Evolutionary conservation across 2,329 filamentous ascomycete genomes (phyloP).

Genomic region (Parascedosporium putredinis): DNA sequence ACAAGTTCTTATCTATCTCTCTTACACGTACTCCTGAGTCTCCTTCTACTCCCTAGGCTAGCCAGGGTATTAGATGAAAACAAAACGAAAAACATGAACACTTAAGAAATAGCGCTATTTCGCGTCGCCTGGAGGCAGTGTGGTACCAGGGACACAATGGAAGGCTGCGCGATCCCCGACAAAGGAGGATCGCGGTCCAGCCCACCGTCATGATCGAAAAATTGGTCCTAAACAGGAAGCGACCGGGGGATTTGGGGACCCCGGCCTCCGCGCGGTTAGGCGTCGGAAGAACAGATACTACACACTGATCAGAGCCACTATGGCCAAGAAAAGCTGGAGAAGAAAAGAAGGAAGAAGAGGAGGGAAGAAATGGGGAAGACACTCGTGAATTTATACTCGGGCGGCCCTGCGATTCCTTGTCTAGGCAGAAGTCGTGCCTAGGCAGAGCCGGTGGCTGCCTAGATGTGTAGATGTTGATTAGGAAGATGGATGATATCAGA

Average conservation of each 20-base stretch:
- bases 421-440: too few species aligned
- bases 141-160: constrained; percentile 14
- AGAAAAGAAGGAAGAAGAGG: constrained; percentile 9
- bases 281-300: constrained; percentile 20
- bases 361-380: neutral
- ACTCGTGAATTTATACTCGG: too few species aligned
- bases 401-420: too few species aligned
- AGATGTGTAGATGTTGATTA: too few species aligned
- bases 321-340: constrained; percentile 15
- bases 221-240: constrained; percentile 9
- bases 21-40: neutral
- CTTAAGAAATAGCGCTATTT: constrained; percentile 2
- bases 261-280: constrained; percentile 14
- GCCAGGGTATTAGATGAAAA: constrained; percentile 10
- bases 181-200: constrained; percentile 6
- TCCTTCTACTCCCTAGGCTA: constrained; percentile 10
- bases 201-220: constrained; percentile 12
- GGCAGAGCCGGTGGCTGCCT: too few species aligned
- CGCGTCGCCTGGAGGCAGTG: constrained; percentile 14
- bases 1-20: too few species aligned
- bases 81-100: neutral
- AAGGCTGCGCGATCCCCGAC: neutral
- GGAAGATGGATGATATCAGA: too few species aligned
- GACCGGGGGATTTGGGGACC: constrained; percentile 7
- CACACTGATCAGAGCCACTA: constrained; percentile 16